Evolutionary conservation across 306 rosid genomes (phyloP).

Genomic region (Cucurbita moschata): DNA sequence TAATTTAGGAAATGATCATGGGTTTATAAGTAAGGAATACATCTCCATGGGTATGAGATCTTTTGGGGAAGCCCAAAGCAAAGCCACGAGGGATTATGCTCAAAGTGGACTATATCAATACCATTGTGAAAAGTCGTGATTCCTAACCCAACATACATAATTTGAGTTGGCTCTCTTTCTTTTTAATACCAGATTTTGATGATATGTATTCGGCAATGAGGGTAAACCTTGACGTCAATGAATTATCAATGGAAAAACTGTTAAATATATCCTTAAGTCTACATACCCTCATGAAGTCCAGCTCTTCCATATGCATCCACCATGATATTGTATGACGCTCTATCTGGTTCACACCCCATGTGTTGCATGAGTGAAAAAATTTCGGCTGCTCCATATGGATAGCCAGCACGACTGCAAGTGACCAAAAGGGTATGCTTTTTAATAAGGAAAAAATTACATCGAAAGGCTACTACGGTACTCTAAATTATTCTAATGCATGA

Average conservation of each 20-base stretch:
- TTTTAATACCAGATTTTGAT: not conserved
- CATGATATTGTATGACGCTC: conserved; percentile 83
- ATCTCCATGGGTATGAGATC: too few relatives aligned
- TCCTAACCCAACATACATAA: not conserved
- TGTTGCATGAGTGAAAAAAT: conserved; percentile 89
- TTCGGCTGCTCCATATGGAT: conserved; percentile 83
- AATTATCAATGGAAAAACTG: not conserved
- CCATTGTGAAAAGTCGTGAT: too few relatives aligned
- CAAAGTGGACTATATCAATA: too few relatives aligned
- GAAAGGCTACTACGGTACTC: not conserved
- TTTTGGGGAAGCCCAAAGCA: too few relatives aligned
- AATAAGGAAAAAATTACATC: not conserved
- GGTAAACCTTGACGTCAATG: not conserved
- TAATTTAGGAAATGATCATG: too few relatives aligned
- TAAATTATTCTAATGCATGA: not conserved
- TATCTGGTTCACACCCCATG: conserved; percentile 98
- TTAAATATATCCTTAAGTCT: not conserved
- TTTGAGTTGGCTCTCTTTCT: not conserved
- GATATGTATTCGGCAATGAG: not conserved
- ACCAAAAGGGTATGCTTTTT: conserved; percentile 3
- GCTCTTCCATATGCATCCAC: conserved; percentile 96
- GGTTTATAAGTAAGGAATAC: too few relatives aligned
- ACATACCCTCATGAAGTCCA: conserved; percentile 70
- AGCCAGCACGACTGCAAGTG: conserved; percentile 70
- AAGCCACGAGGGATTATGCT: too few relatives aligned